Evolutionary conservation across 129 eudicot species (phyloP).

Genomic region (Solidago caesia): DNA sequence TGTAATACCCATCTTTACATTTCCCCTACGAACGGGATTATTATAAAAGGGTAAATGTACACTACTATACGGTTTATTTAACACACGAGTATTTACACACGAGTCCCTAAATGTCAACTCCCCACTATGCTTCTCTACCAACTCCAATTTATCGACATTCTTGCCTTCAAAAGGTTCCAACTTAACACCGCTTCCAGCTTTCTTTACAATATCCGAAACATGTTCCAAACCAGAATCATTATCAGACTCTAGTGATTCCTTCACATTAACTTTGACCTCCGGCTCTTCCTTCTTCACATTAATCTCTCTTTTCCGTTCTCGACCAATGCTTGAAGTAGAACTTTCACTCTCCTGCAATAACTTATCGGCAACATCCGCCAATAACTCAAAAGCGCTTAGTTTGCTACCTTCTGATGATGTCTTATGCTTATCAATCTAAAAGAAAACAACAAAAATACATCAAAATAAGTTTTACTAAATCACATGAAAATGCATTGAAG

Average conservation of each 20-base stretch:
- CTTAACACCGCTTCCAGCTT: conserved; percentile 40
- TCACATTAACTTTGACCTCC: conserved; percentile 39
- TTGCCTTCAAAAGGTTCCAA: conserved; percentile 29
- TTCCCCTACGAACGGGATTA: conserved; percentile 42
- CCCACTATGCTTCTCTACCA: conserved; percentile 35
- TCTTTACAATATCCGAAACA: conserved; percentile 40
- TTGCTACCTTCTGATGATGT: conserved; percentile 41
- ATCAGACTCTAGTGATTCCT: conserved; percentile 37
- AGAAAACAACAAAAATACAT: conserved; percentile 15
- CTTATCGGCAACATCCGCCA: conserved; percentile 86
- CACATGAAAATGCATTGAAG: background rate
- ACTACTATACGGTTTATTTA: conserved; percentile 49
- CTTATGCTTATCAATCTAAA: conserved; percentile 43
- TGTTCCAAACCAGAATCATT: conserved; percentile 40
- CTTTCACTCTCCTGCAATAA: conserved; percentile 83
- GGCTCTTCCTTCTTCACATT: conserved; percentile 37
- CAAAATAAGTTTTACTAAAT: background rate
- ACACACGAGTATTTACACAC: conserved; percentile 46
- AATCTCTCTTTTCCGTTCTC: conserved; percentile 41
- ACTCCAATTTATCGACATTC: conserved; percentile 29
- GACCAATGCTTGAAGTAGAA: conserved; percentile 69
- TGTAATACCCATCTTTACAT: conserved; percentile 62
- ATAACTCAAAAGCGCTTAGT: conserved; percentile 79
- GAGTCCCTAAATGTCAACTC: conserved; percentile 40
- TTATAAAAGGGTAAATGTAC: conserved; percentile 54